Base-by-base conservation (phyloP, 345 rosid genomes). In the Draba incana region DNA sequence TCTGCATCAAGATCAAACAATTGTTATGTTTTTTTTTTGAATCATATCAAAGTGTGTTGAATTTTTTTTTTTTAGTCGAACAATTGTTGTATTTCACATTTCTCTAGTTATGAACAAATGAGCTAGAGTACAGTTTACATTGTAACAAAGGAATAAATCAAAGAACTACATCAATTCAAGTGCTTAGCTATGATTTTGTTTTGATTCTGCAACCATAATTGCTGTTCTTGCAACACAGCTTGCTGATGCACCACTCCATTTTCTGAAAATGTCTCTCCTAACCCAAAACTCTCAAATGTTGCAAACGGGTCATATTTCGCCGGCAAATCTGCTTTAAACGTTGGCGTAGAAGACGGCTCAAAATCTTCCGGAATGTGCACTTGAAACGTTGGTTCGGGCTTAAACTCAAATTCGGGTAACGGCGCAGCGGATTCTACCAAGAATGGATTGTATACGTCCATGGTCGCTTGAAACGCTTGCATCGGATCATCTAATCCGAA, bases 171-270 rank as follows among this genome's bases (percentile, higher is more conserved):
- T 84, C 75, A 82, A 44, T 66, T 38, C 44, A 71, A 46, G 53
- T 80, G 85, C 70, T 87, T 90, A 20, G 88, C 78, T 12, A 92
- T 84, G 45, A 93, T 88, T 80, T 80, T 85, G 71, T 81, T 84
- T 71, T 93, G 93, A 65, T 84, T 74, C 76, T 83, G 83, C 70
- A 86, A 71, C 97, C 98, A 90, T 31, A 83, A 6, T 41, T 83
- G 82, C 15, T 87, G 93, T 72, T 92, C 85, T 47, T 75, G 74
- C 70, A 77, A 50, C 66, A 90, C 47, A 50, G 48, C 78, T 49
- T 79, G 77, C 43, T 79, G 80, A 67, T 84, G 62, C 20, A 69
- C 45, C 15, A 71, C 60, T 57, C 70, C 56, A 69, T 56, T 62
- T 56, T 41, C 79, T 49, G 68, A 39, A 62, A 62, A 51, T 24